Evolutionary conservation across 2,329 filamentous ascomycete species (phyloP), one percentile per base, ranked within the genome.

Genomic region (Scorias spongiosa): DNA sequence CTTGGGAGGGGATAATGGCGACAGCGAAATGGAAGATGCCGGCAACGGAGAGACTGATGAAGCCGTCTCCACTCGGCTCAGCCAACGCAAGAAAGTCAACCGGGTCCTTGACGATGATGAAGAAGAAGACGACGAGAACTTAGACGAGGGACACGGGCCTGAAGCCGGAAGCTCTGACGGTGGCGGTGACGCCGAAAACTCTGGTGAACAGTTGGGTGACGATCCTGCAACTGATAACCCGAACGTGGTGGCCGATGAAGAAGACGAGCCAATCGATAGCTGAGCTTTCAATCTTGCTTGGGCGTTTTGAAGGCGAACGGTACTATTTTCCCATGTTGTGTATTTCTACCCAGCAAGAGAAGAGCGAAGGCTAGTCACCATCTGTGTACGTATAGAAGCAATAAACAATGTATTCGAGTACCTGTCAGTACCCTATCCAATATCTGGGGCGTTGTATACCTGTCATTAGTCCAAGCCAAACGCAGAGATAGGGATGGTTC

Each of bases 31-130:
- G 38, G 53, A 48, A 8, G 53, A 52, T 18, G 40, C 44, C 11
- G 36, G 14, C 43, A 49, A 15, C 32, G 32, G 32, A 3, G 32
- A 15, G 3, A 9, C 32, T 12, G 32, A 36, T 12, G 51, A 46
- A 5, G 38, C 48, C 39, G 36, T 42, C 30, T 17, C 12, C 11
- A 15, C 32, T 36, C 32, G 32, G 3, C 43, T 46, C 14, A 44
- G 20, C 7, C 52, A 51, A 41, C 52, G 57, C 44, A 55, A 54
- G 44, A 60, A 58, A 48, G 50, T 51, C 12, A 52, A 53, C 18
- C 50, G 58, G 15, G 52, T 62, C 11, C 40, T 61, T 2, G 56
- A 61, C 40, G 56, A 59, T 18, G 58, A 61, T 14, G 58, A 61
- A 20, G 58, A 62, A 6, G 57, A 58, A 10, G 58, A 59, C 3